Conservation (phyloP, 768 basidiomycete genomes). For the Lactarius vividus region DNA sequence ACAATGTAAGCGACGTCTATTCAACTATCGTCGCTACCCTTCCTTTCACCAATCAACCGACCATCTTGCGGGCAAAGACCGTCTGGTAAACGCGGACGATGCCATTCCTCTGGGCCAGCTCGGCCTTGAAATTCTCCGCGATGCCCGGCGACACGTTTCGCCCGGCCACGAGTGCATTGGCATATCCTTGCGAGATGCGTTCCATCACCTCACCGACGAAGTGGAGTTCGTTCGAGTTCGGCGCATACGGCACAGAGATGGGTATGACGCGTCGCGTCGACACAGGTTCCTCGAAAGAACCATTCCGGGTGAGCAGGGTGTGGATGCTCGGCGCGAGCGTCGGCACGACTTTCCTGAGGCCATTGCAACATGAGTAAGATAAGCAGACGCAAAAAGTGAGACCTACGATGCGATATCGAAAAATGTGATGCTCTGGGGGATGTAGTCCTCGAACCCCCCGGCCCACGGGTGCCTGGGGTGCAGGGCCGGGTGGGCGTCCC, state of each 20-base stretch:
- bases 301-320: conserved; percentile 8
- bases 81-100: conserved; percentile 22
- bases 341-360: conserved; percentile 9
- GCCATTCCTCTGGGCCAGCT: conserved; percentile 11
- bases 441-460: neutral
- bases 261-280: conserved; percentile 25
- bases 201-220: conserved; percentile 18
- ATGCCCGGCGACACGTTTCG: neutral
- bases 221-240: neutral
- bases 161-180: conserved; percentile 18
- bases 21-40: neutral
- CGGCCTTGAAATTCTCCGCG: conserved; percentile 17
- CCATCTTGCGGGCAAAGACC: conserved; percentile 22
- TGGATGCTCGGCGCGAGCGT: conserved; percentile 17
- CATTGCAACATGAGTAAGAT: neutral
- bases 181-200: conserved; percentile 7
- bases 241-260: conserved; percentile 8
- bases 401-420: conserved; percentile 16
- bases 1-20: neutral
- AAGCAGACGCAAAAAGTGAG: neutral
- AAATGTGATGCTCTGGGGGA: conserved; percentile 20
- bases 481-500: conserved; percentile 42
- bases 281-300: conserved; percentile 14
- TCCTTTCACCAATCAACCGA: neutral
- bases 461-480: conserved; percentile 22